phyloP scores from a whole-genome alignment of 345 rosid species.

The Kandelia obovata region DNA sequence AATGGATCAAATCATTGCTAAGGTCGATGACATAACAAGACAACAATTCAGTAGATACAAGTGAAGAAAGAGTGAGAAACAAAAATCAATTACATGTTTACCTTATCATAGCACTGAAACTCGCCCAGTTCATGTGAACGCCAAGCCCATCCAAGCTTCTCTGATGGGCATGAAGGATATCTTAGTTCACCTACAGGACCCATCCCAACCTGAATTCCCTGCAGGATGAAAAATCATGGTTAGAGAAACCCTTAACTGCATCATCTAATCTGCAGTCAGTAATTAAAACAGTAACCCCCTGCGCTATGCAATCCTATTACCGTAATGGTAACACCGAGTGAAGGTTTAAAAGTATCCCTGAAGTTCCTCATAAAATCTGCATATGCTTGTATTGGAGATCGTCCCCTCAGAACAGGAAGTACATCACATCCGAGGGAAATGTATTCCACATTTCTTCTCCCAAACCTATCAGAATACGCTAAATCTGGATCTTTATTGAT shows the following conservation, averaged over 20 bases:
- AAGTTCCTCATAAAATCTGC: conserved; percentile 53
- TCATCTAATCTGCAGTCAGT: conserved; percentile 7
- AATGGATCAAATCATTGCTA: neutral
- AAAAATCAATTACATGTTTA: conserved; percentile 14
- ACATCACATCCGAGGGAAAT: conserved; percentile 55
- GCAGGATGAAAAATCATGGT: neutral
- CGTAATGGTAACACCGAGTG: conserved; percentile 40
- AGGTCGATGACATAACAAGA: neutral
- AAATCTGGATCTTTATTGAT: conserved; percentile 45
- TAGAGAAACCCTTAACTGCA: neutral
- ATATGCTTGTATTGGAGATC: conserved; percentile 54
- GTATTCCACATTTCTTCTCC: conserved; percentile 47
- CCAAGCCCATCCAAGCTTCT: conserved; percentile 39
- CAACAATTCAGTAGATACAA: too few relatives aligned
- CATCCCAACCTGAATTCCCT: conserved; percentile 60
- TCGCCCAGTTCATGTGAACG: conserved; percentile 42
- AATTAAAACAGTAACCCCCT: neutral
- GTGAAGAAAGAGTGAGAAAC: neutral
- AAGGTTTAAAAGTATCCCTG: conserved; percentile 41
- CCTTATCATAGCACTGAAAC: conserved; percentile 61
- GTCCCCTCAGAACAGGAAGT: conserved; percentile 46
- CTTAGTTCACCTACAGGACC: conserved; percentile 59
- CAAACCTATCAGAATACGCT: conserved; percentile 45
- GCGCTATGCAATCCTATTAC: conserved; percentile 21
- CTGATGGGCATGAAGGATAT: conserved; percentile 47